Evolutionary conservation across 2,329 filamentous ascomycete genomes (phyloP).

Genomic region (Raffaelea albimanens): DNA sequence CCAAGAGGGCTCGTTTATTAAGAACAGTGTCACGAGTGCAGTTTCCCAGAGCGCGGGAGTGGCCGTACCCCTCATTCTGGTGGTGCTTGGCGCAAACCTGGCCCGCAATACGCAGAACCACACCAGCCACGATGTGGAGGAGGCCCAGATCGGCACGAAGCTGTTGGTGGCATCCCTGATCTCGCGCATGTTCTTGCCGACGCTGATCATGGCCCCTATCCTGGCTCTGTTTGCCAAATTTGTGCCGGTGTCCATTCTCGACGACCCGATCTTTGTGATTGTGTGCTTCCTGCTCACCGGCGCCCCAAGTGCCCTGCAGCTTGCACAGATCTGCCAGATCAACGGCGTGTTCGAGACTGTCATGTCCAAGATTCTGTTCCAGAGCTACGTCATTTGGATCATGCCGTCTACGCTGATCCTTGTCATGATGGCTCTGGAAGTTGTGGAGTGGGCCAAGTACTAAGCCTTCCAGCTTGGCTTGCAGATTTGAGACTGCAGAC

Average conservation of each 20-base stretch:
- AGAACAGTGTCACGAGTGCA: slow-evolving; percentile 86
- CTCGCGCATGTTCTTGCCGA: slow-evolving; percentile 87
- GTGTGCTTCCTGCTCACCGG: slow-evolving; percentile 95
- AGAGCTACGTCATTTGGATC: slow-evolving; percentile 96
- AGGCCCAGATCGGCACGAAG: slow-evolving; percentile 58
- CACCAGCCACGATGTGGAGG: slow-evolving; percentile 57
- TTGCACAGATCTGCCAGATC: slow-evolving; percentile 97
- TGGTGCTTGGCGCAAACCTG: slow-evolving; percentile 89
- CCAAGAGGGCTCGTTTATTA: slow-evolving; percentile 75
- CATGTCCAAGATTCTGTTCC: slow-evolving; percentile 88
- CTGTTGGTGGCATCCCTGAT: slow-evolving; percentile 79
- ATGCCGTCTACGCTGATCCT: slow-evolving; percentile 84
- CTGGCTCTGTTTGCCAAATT: slow-evolving; percentile 83
- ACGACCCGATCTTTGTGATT: slow-evolving; percentile 96
- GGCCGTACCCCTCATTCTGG: slow-evolving; percentile 87
- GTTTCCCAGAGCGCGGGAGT: slow-evolving; percentile 79
- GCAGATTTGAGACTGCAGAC: too few species aligned
- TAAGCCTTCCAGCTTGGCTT: too few species aligned
- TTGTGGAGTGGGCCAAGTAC: slow-evolving; percentile 70
- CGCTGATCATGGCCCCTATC: slow-evolving; percentile 82
- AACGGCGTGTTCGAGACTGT: slow-evolving; percentile 93
- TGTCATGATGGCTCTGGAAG: slow-evolving; percentile 85
- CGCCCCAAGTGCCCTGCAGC: slow-evolving; percentile 83
- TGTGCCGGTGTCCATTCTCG: slow-evolving; percentile 84
- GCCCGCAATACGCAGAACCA: slow-evolving; percentile 80